phyloP scores from a whole-genome alignment of 768 basidiomycete genomes.

The Mycena capillaripes region DNA sequence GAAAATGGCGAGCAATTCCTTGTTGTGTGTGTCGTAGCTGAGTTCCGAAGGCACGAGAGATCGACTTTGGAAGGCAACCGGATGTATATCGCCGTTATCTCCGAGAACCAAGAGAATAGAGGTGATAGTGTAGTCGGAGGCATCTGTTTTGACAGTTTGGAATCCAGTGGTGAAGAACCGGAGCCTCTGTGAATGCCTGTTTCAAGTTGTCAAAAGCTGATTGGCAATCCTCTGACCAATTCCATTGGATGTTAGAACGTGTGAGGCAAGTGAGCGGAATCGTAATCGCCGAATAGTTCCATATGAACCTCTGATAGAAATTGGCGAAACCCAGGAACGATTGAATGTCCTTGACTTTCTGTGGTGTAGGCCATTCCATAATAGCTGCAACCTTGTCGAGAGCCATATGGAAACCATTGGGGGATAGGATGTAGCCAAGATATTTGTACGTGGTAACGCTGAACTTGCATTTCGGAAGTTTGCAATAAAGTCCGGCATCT shows the following conservation, averaged over 20 bases:
- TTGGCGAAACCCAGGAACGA: too few species aligned
- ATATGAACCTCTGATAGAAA: too few species aligned
- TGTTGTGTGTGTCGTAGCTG: conserved; percentile 53
- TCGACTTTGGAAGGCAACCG: conserved; percentile 42
- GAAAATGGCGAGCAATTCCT: conserved; percentile 54
- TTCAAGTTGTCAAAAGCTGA: too few species aligned
- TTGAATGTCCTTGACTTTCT: too few species aligned
- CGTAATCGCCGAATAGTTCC: too few species aligned
- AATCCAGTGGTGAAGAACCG: conserved; percentile 3
- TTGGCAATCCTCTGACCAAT: conserved; percentile 29
- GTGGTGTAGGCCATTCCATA: too few species aligned
- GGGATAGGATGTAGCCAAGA: conserved; percentile 45
- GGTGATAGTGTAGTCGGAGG: background rate
- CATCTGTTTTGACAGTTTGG: background rate
- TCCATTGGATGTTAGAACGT: conserved; percentile 30
- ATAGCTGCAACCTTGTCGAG: conserved; percentile 47
- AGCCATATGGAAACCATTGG: conserved; percentile 46
- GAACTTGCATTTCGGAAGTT: conserved; percentile 49
- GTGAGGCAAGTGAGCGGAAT: conserved; percentile 46
- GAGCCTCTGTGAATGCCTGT: background rate
- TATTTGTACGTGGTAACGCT: conserved; percentile 38
- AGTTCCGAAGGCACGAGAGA: conserved; percentile 40
- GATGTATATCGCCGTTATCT: conserved; percentile 40
- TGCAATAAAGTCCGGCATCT: too few species aligned
- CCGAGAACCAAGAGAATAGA: background rate